Percentiles rank a stretch among this genome's conserved stretches.
These are phyloP conservation scores for Tylopilus cervinicoccineus DNA, from an alignment of 768 basidiomycete genomes.

Conservation along the genomic window DNA sequence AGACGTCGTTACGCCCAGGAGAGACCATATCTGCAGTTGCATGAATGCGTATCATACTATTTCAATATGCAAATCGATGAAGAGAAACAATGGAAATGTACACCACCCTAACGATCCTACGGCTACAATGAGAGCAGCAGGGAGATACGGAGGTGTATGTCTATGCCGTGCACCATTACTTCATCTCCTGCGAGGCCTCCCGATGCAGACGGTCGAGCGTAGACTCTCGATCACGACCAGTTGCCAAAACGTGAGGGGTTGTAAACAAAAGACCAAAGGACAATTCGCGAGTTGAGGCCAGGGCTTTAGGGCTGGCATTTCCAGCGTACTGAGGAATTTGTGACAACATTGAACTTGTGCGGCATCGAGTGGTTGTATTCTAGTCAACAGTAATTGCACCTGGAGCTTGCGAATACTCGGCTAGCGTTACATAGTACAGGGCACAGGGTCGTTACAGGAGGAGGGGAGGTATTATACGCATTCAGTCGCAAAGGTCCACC, in stretches of 20 bases:
- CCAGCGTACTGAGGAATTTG: too few species aligned
- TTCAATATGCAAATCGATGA: background rate
- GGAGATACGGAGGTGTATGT: conserved; percentile 86
- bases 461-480: background rate
- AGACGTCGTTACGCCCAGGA: too few species aligned
- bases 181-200: conserved; percentile 86
- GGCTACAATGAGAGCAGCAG: conserved; percentile 50
- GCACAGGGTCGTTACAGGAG: background rate
- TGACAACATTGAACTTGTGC: too few species aligned
- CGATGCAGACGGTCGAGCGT: conserved; percentile 41
- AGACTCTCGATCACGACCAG: conserved; percentile 35
- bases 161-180: conserved; percentile 87
- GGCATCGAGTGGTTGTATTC: too few species aligned
- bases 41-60: too few species aligned
- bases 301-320: conserved; percentile 36
- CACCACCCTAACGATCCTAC: conserved; percentile 84
- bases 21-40: too few species aligned
- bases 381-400: too few species aligned
- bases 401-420: too few species aligned
- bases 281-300: background rate
- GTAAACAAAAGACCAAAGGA: background rate
- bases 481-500: conserved; percentile 72
- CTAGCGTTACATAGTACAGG: background rate
- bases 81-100: conserved; percentile 45
- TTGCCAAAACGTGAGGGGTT: conserved; percentile 46